Percentiles rank a stretch among this genome's conserved stretches.
phyloP scores from a whole-genome alignment of 768 basidiomycete genomes.

The Psilocybe sp. region DNA sequence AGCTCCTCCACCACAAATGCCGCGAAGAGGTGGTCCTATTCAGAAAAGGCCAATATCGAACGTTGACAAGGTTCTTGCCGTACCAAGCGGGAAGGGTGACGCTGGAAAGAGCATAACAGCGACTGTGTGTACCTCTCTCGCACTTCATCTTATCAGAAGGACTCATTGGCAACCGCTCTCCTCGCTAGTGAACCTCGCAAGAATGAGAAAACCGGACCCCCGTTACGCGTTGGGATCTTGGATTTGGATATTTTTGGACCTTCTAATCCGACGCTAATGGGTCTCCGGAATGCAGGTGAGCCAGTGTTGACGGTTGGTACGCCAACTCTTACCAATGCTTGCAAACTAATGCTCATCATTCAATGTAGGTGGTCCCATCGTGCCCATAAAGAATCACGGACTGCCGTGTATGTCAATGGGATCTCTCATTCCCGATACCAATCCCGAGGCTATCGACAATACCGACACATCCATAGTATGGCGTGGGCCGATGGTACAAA shows the following conservation, averaged over 20 bases:
- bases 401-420: conserved; percentile 97
- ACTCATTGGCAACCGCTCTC: background rate
- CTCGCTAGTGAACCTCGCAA: conserved; percentile 72
- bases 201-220: conserved; percentile 28
- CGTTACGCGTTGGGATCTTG: conserved; percentile 76
- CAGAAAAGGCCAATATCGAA: conserved; percentile 61
- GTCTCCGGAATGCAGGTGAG: conserved; percentile 74
- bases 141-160: background rate
- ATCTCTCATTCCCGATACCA: conserved; percentile 69
- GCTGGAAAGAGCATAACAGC: conserved; percentile 95
- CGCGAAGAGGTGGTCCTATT: conserved; percentile 51
- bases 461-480: conserved; percentile 86
- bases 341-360: no score
- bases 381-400: conserved; percentile 86
- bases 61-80: conserved; percentile 78
- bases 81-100: conserved; percentile 93
- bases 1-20: conserved; percentile 52
- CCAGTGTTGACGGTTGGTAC: conserved; percentile 71
- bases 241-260: conserved; percentile 98
- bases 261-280: conserved; percentile 91
- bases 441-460: conserved; percentile 30
- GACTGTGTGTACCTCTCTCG: conserved; percentile 41
- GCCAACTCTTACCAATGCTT: no score
- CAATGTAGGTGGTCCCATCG: conserved; percentile 63
- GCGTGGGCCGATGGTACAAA: conserved; percentile 98